Evolutionary conservation across 1,284 basidiomycete species (phyloP), one percentile per base, ranked within the genome.

Genomic region (Inonotus obliquus): DNA sequence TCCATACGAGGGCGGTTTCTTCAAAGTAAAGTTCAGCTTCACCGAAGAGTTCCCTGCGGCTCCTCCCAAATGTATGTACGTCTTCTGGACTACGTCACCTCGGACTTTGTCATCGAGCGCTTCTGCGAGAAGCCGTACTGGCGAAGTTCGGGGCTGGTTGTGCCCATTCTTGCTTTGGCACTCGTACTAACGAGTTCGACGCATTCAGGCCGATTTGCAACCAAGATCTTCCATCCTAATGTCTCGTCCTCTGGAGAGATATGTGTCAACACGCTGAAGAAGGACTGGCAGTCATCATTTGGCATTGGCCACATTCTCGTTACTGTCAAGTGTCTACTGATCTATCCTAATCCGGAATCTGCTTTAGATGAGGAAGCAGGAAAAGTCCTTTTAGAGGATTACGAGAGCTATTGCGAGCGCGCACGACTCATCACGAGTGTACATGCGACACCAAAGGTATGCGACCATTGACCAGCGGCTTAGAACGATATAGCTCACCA

Each of bases 151-250:
- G 13, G n/a, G n/a, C 25, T n/a, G 14, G 25, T 21, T 19, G 21
- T 37, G 47, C 19, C 38, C 23, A 63, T 37, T 51, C 39, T 25
- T 38, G 60, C 27, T 4, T 29, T 56, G 23, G 47, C 27, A 58
- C 25, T 11, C 35, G 19, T n/a, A 32, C 45, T 70, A 41, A 67
- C 57, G 19, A 47, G 54, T 59, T 47, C 11, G 29, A 35, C 51
- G 21, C 13, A 55, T 39, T 6, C 67, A 96, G 94, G 94, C 70
- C 89, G 89, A 77, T 91, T 96, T 73, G 77, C 85, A 0, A 96
- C 94, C 57, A 94, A 96, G 77, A 95, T 98, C 64, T 98, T 98
- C 76, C 96, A 98, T 70, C 96, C 96, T 0, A 98, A 98, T 70
- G 93, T 98, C 29, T 96, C 94, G 0, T 81, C 84, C 32, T 72